A percentile compares a stretch with the other conserved stretches of the same genome.
Evolutionary conservation across 2,329 filamentous ascomycete genomes (phyloP).

Genomic region (Ophiostoma himal-ulmi): DNA sequence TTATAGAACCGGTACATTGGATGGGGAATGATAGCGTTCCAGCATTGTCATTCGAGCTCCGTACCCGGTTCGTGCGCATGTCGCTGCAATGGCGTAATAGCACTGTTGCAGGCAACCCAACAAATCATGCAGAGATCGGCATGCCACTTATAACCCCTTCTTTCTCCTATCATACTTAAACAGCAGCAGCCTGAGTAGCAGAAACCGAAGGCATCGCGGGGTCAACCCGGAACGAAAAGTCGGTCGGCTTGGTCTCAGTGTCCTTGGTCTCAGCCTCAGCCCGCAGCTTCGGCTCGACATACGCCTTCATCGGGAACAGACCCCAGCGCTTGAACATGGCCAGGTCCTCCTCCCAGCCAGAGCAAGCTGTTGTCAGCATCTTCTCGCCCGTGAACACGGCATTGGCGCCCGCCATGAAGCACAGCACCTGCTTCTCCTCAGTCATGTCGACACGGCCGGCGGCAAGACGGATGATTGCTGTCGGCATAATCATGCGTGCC

Average conservation of each 20-base stretch:
- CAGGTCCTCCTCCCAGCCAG: conserved; percentile 83
- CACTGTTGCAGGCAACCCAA: conserved; percentile 21
- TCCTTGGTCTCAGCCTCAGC: not conserved
- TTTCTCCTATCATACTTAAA: not conserved
- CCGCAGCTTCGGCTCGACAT: conserved; percentile 19
- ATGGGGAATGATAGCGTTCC: conserved; percentile 18
- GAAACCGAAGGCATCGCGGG: not conserved
- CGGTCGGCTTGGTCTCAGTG: not conserved
- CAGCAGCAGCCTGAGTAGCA: not conserved
- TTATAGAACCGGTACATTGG: conserved; percentile 12
- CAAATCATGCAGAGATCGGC: conserved; percentile 15
- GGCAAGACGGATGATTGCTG: conserved; percentile 79
- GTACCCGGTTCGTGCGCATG: conserved; percentile 16
- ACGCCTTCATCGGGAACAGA: conserved; percentile 63
- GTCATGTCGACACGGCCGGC: conserved; percentile 77
- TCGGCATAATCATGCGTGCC: conserved; percentile 74
- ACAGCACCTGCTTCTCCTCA: conserved; percentile 83
- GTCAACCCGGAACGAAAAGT: not conserved
- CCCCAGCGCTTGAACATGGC: conserved; percentile 81
- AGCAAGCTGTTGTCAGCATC: conserved; percentile 85
- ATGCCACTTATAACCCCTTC: conserved; percentile 6
- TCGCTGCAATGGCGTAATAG: conserved; percentile 22
- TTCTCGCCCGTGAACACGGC: conserved; percentile 95
- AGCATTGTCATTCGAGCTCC: conserved; percentile 20
- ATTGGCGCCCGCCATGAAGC: conserved; percentile 86